Conservation (phyloP, 352 stramenopile species). For the Halophytophthora batemanensis region DNA sequence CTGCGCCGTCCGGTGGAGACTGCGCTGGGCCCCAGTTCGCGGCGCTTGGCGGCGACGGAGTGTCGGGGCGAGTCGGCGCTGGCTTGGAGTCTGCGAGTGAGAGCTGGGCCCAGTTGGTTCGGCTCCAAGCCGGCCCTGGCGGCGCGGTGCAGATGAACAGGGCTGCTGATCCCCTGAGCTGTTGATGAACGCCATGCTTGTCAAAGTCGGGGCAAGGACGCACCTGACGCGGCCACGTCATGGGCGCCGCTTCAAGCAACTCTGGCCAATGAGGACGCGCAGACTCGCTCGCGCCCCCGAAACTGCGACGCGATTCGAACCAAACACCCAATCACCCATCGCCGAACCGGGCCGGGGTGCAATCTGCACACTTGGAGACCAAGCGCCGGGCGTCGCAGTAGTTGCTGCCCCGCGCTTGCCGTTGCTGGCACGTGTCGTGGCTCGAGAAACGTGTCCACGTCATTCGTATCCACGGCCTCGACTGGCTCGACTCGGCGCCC, state of each 20-base stretch:
- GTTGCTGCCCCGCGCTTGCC: constrained; percentile 9
- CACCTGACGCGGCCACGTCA: constrained; percentile 13
- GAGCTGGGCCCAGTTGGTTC: too few relatives aligned
- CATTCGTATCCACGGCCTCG: constrained; percentile 1
- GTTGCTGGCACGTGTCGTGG: constrained; percentile 19
- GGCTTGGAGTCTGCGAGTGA: too few relatives aligned
- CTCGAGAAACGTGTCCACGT: constrained; percentile 9
- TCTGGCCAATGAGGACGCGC: background rate
- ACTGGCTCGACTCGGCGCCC: background rate
- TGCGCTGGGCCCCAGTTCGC: too few relatives aligned
- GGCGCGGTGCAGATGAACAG: background rate
- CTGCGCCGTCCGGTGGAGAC: too few relatives aligned
- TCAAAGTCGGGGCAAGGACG: background rate
- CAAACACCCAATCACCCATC: background rate
- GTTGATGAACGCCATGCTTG: too few relatives aligned
- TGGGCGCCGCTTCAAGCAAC: constrained; percentile 7
- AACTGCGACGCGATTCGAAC: background rate
- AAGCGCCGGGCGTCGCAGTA: background rate
- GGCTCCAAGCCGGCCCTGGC: constrained; percentile 1
- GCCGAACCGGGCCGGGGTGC: too few relatives aligned
- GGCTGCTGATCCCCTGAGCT: too few relatives aligned
- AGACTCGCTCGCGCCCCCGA: too few relatives aligned
- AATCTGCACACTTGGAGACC: too few relatives aligned
- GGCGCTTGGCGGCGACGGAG: too few relatives aligned
- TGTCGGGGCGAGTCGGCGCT: too few relatives aligned